Conservation (phyloP, 495 filamentous ascomycete species). For the Penicillium canariense region DNA sequence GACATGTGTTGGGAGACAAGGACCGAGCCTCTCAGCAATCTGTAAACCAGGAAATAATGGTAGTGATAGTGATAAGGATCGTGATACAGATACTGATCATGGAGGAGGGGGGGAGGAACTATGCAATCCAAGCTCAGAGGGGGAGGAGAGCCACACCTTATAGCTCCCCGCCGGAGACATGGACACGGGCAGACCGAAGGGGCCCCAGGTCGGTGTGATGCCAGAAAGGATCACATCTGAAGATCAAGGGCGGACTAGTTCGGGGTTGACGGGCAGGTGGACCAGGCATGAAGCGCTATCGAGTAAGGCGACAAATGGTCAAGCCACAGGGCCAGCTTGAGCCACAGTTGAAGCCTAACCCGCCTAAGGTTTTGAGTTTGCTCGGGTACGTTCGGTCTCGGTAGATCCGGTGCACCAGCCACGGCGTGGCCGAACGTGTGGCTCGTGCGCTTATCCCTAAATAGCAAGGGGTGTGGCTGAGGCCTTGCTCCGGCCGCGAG, state of each 20-base stretch:
- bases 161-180: conserved; percentile 10
- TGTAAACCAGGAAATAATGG: too few relatives aligned
- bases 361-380: neutral
- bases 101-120: neutral
- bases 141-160: conserved; percentile 14
- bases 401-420: conserved; percentile 13
- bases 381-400: neutral
- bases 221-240: conserved; percentile 25
- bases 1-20: conserved; percentile 23
- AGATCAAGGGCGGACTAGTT: conserved; percentile 36
- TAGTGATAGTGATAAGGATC: too few relatives aligned
- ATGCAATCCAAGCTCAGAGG: neutral
- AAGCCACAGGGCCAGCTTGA: conserved; percentile 22
- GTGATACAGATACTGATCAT: neutral
- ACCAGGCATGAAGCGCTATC: conserved; percentile 21
- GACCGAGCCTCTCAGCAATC: too few relatives aligned
- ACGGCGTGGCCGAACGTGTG: conserved; percentile 26
- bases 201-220: conserved; percentile 18
- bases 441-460: conserved; percentile 22
- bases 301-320: conserved; percentile 19
- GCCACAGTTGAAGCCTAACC: conserved; percentile 15
- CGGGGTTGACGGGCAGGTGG: conserved; percentile 21
- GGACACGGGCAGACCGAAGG: conserved; percentile 23
- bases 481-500: too few relatives aligned
- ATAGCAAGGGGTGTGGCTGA: conserved; percentile 28